Evolutionary conservation across 805 yeast genomes (phyloP), one percentile per base, ranked within the genome.

Genomic region (Ogataea pini): DNA sequence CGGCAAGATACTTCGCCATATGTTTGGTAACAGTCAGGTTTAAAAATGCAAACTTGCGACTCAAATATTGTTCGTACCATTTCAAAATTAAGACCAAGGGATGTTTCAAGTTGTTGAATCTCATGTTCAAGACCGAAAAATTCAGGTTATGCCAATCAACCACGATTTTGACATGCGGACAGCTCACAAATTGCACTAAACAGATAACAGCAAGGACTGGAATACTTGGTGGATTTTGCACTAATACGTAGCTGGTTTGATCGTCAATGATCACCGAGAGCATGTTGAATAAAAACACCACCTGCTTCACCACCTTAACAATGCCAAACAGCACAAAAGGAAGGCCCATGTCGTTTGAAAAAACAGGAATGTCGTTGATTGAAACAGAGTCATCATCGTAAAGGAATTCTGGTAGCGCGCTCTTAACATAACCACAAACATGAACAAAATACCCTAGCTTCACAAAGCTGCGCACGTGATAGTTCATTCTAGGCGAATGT

Each of bases 141-240:
- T 95, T 96, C 57, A 94, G 73, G 66, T 94, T 94, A 67, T 94
- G 99, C 99, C 99, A 94, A 68, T 94, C 99, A 42, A 94, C 79
- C 17, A 94, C 76, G 19, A 92, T 67, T 59, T 77, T 75, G 4
- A 91, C 73, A 2, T 81, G 75, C 3, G 70, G 68, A 33, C 52
- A 63, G 50, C 72, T 67, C 14, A 79, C 29, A 38, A 70, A 65
- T 48, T 79, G 77, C 61, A 78, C 81, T 1, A 83, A 18, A 1
- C 85, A 76, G 0, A 81, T 75, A 2, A 91, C 70, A 0, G 86
- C 78, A 13, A 94, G 67, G 2, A 89, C 72, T 0, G 99, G 99
- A 41, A 94, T 75, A 3, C 89, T 80, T 0, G 99, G 99, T 0
- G 99, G 99, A 65, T 92, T 94, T 69, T 86, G 95, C 24, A 94